A percentile compares a stretch with the other conserved stretches of the same genome.
These are phyloP conservation scores for Fusarium goolgardi DNA, from an alignment of 2,329 filamentous ascomycete species.

Conservation along the genomic window DNA sequence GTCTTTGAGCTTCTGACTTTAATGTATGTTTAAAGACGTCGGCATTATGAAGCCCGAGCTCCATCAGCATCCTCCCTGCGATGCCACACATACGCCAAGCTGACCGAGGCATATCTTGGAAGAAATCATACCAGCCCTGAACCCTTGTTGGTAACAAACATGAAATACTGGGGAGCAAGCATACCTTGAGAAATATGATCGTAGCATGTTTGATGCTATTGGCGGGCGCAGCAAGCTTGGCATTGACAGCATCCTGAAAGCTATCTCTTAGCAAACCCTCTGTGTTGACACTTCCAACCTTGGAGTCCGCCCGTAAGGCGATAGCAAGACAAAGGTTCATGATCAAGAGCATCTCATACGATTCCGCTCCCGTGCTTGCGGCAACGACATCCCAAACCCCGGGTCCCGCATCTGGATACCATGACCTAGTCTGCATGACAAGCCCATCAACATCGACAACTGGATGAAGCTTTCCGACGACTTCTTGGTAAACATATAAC, in stretches of 20 bases:
- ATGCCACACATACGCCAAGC: constrained; percentile 48
- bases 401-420: constrained; percentile 23
- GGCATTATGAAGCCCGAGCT: constrained; percentile 46
- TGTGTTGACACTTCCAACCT: not conserved
- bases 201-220: constrained; percentile 31
- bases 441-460: constrained; percentile 27
- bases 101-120: constrained; percentile 39
- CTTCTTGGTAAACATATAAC: constrained; percentile 28
- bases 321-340: constrained; percentile 26
- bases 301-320: constrained; percentile 21
- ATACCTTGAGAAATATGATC: constrained; percentile 28
- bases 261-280: constrained; percentile 23
- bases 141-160: not conserved
- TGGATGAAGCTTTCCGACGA: constrained; percentile 26
- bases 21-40: constrained; percentile 40
- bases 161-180: rapidly evolving
- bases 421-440: constrained; percentile 10
- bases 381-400: constrained; percentile 27
- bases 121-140: constrained; percentile 43
- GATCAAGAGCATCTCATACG: constrained; percentile 17
- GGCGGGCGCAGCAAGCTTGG: constrained; percentile 28
- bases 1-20: constrained; percentile 14
- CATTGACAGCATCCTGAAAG: constrained; percentile 31
- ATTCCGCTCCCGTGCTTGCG: constrained; percentile 14
- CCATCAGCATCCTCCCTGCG: constrained; percentile 45